Conservation (phyloP, 2,329 filamentous ascomycete genomes). For the Raffaelea albimanens region DNA sequence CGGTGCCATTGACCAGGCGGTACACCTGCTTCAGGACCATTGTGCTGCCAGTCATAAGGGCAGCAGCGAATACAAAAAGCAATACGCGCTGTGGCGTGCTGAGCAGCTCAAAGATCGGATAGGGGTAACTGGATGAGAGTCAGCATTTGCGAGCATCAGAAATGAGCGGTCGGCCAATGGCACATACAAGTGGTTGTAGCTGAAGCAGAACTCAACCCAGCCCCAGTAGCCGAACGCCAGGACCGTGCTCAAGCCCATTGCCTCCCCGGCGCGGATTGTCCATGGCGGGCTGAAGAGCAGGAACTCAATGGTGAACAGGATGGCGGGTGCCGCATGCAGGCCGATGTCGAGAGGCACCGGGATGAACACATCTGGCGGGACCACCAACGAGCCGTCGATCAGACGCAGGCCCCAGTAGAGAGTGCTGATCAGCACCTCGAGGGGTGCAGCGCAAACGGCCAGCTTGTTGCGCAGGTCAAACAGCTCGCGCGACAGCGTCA, state of each 20-base stretch:
- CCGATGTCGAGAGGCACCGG: conserved; percentile 46
- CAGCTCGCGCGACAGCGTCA: conserved; percentile 46
- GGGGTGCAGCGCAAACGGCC: conserved; percentile 54
- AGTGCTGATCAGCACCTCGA: conserved; percentile 61
- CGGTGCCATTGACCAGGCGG: conserved; percentile 52
- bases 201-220: conserved; percentile 67
- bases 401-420: conserved; percentile 63
- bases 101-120: conserved; percentile 70
- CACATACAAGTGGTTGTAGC: conserved; percentile 53
- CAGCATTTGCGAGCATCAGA: background rate
- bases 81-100: conserved; percentile 54
- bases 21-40: conserved; percentile 61
- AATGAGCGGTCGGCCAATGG: background rate
- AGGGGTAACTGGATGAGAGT: conserved; percentile 57
- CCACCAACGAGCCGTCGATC: conserved; percentile 42
- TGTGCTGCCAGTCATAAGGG: conserved; percentile 64
- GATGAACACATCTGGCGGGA: conserved; percentile 46
- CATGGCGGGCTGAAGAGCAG: conserved; percentile 64
- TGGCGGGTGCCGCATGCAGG: conserved; percentile 56
- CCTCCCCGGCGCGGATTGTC: conserved; percentile 51
- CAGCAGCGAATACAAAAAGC: conserved; percentile 61
- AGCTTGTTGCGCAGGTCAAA: conserved; percentile 61
- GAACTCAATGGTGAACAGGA: conserved; percentile 56
- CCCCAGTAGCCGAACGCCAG: conserved; percentile 64
- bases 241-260: conserved; percentile 45